Evolutionary conservation across 1,284 basidiomycete species (phyloP).

Genomic region (Ceratobasidium sp.): DNA sequence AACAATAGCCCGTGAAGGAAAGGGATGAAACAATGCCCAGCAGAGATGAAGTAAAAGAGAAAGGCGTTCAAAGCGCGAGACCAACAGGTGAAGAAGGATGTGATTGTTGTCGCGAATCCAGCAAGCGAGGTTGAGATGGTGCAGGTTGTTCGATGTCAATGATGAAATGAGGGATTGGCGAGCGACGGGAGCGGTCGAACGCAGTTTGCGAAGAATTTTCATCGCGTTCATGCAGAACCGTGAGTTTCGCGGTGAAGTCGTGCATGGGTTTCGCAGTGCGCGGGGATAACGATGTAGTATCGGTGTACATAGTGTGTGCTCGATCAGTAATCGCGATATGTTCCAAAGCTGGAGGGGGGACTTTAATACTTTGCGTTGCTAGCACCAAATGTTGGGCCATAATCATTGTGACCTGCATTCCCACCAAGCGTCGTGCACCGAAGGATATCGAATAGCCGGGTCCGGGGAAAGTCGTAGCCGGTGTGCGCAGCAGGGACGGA

Average conservation of each 20-base stretch:
- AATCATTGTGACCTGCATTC: slow-evolving; percentile 26
- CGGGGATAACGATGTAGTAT: slow-evolving; percentile 6
- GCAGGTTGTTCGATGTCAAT: slow-evolving; percentile 29
- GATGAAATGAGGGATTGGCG: slow-evolving; percentile 7
- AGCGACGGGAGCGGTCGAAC: neutral
- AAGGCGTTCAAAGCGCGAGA: slow-evolving; percentile 10
- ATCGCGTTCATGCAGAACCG: slow-evolving; percentile 19
- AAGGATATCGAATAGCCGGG: neutral
- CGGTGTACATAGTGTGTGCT: slow-evolving; percentile 16
- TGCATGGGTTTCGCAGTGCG: slow-evolving; percentile 9
- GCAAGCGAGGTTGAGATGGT: neutral
- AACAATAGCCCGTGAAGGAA: neutral
- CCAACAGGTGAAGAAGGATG: slow-evolving; percentile 10
- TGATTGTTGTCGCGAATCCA: neutral
- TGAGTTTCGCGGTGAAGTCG: slow-evolving; percentile 15
- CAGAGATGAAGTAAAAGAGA: neutral
- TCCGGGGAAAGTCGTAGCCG: too few relatives aligned
- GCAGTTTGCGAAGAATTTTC: slow-evolving; percentile 7
- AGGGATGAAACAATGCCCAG: neutral
- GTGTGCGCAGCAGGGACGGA: neutral
- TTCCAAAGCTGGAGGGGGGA: slow-evolving; percentile 29
- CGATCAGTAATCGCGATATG: slow-evolving; percentile 32
- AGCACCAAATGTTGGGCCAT: slow-evolving; percentile 30
- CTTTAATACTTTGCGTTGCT: slow-evolving; percentile 32
- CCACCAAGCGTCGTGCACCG: neutral